Evolutionary conservation across 345 rosid species (phyloP).

Genomic region (Linum tenue): DNA sequence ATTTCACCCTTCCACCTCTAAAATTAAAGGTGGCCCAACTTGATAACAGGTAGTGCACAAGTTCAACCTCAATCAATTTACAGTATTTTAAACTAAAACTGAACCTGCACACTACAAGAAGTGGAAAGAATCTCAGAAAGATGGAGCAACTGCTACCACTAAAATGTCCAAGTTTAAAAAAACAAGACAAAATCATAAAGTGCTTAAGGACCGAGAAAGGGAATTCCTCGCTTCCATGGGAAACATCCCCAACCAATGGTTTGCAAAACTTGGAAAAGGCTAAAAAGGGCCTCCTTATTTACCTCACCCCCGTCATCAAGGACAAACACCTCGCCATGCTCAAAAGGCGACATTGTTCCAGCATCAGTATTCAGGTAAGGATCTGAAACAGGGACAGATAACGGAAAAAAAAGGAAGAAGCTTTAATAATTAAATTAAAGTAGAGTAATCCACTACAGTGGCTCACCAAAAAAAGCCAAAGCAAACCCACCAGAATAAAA

Average conservation of each 20-base stretch:
- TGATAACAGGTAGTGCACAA: too few relatives aligned
- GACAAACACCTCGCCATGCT: slow-evolving; percentile 96
- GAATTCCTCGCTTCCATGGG: not conserved
- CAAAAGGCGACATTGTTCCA: slow-evolving; percentile 97
- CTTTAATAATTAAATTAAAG: too few relatives aligned
- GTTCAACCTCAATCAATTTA: too few relatives aligned
- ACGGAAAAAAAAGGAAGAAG: not conserved
- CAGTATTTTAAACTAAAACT: not conserved
- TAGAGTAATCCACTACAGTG: not conserved
- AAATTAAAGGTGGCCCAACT: too few relatives aligned
- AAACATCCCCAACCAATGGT: not conserved
- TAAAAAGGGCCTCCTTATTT: slow-evolving; percentile 8
- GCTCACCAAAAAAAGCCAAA: not conserved
- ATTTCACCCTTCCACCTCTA: not conserved
- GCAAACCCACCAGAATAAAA: too few relatives aligned
- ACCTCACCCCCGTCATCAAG: slow-evolving; percentile 99
- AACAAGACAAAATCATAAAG: not conserved
- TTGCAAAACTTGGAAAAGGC: not conserved
- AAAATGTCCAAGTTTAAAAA: too few relatives aligned
- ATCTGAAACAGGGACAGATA: slow-evolving; percentile 32
- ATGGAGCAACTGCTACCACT: not conserved
- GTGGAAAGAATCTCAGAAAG: not conserved
- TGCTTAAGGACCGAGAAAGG: not conserved
- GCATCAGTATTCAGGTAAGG: slow-evolving; percentile 95
- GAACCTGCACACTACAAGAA: not conserved